Conservation (phyloP, 2,329 filamentous ascomycete species). For the Zopfia rhizophila region DNA sequence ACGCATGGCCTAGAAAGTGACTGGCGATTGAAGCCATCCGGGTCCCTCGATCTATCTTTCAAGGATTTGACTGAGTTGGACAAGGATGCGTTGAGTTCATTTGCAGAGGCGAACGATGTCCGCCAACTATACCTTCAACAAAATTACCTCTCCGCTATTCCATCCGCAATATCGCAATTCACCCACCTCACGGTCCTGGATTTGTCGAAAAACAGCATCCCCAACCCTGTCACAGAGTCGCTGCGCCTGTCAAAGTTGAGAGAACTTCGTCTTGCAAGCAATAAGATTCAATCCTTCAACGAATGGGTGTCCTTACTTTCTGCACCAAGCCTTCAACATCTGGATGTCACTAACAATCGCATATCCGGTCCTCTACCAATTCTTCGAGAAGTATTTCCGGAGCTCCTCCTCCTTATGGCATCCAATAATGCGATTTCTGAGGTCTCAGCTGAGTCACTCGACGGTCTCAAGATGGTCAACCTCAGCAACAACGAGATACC, state of each 20-base stretch:
- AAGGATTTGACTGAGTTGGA: constrained; percentile 53
- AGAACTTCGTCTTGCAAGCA: constrained; percentile 79
- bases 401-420: constrained; percentile 74
- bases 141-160: constrained; percentile 78
- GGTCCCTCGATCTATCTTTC: constrained; percentile 55
- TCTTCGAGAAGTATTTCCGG: constrained; percentile 75
- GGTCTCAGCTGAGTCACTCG: constrained; percentile 76
- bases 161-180: constrained; percentile 74
- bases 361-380: constrained; percentile 73
- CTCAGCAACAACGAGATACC: constrained; percentile 86
- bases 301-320: constrained; percentile 73
- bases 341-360: constrained; percentile 87
- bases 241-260: constrained; percentile 78
- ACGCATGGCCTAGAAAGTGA: constrained; percentile 16
- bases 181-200: constrained; percentile 77
- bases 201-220: constrained; percentile 80
- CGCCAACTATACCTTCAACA: constrained; percentile 75
- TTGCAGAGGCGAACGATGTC: constrained; percentile 60
- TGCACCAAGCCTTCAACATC: constrained; percentile 78
- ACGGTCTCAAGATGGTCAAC: constrained; percentile 79
- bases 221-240: constrained; percentile 47
- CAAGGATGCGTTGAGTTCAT: constrained; percentile 50
- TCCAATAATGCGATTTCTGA: constrained; percentile 82
- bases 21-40: constrained; percentile 48
- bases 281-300: constrained; percentile 74